phyloP scores from a whole-genome alignment of 805 yeast species.

The Starmerella ratchasimensis region DNA sequence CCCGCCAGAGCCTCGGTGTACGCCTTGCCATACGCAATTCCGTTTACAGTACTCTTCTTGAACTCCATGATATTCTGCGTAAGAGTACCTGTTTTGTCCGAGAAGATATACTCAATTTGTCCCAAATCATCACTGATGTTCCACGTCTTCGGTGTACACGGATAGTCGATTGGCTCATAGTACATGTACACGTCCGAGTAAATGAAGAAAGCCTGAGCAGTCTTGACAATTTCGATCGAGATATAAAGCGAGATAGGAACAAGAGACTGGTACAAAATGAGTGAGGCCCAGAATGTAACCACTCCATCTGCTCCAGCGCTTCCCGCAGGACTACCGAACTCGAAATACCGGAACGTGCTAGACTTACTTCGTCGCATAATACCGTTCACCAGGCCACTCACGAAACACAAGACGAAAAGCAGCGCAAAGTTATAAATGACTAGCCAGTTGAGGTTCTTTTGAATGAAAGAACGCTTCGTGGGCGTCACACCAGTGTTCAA shows the following conservation, averaged over 20 bases:
- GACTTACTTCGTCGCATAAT: slow-evolving; percentile 35
- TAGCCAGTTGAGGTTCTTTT: slow-evolving; percentile 53
- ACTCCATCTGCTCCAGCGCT: slow-evolving; percentile 52
- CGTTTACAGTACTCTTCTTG: slow-evolving; percentile 60
- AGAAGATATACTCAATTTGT: slow-evolving; percentile 67
- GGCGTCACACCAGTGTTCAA: slow-evolving; percentile 72
- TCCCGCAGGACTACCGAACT: slow-evolving; percentile 41
- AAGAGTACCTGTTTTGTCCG: slow-evolving; percentile 74
- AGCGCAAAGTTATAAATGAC: slow-evolving; percentile 53
- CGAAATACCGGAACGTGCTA: slow-evolving; percentile 41
- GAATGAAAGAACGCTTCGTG: slow-evolving; percentile 52
- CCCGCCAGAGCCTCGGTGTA: slow-evolving; percentile 72
- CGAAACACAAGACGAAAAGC: slow-evolving; percentile 52
- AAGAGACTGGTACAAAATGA: slow-evolving; percentile 61
- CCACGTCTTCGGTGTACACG: slow-evolving; percentile 77
- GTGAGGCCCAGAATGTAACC: slow-evolving; percentile 57
- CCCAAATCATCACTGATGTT: slow-evolving; percentile 75
- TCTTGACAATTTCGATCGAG: slow-evolving; percentile 67
- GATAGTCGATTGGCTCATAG: slow-evolving; percentile 53
- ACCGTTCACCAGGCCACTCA: slow-evolving; percentile 60
- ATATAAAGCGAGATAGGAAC: slow-evolving; percentile 73
- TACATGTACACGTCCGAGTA: slow-evolving; percentile 59
- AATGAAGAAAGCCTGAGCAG: slow-evolving; percentile 65
- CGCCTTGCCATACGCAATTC: slow-evolving; percentile 58
- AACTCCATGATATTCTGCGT: slow-evolving; percentile 81